Percentiles rank a stretch among this genome's conserved stretches.
Conservation (phyloP, 1,284 basidiomycete genomes). For the Ustilago loliicola region DNA sequence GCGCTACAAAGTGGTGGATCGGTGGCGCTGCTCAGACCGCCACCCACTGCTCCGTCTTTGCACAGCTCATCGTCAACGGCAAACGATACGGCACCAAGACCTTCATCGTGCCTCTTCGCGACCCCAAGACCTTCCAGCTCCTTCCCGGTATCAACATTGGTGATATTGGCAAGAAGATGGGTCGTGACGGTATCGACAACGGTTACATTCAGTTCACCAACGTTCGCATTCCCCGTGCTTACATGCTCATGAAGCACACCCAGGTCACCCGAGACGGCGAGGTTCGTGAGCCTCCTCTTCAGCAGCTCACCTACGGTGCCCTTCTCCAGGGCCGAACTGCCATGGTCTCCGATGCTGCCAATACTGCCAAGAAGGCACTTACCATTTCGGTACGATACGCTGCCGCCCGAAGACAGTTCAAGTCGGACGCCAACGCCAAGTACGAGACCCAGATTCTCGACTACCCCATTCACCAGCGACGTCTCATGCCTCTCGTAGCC, state of each 20-base stretch:
- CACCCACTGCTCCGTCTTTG: slow-evolving; percentile 76
- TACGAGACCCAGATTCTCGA: slow-evolving; percentile 75
- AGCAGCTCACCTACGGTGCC: slow-evolving; percentile 76
- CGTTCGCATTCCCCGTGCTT: slow-evolving; percentile 75
- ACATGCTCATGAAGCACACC: slow-evolving; percentile 77
- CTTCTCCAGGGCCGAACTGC: slow-evolving; percentile 74
- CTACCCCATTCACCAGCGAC: slow-evolving; percentile 76
- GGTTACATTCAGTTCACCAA: slow-evolving; percentile 75
- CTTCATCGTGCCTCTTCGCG: slow-evolving; percentile 71
- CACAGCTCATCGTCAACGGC: slow-evolving; percentile 74
- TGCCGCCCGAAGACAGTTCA: slow-evolving; percentile 75
- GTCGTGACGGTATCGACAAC: slow-evolving; percentile 74
- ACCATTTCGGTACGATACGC: slow-evolving; percentile 76
- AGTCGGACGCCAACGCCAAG: slow-evolving; percentile 63
- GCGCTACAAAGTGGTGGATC: slow-evolving; percentile 72
- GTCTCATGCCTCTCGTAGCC: slow-evolving; percentile 75
- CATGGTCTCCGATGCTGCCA: slow-evolving; percentile 75
- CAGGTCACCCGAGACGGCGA: slow-evolving; percentile 74
- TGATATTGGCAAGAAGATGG: slow-evolving; percentile 72
- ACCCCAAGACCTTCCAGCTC: slow-evolving; percentile 73
- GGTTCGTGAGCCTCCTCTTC: slow-evolving; percentile 73
- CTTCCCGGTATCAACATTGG: slow-evolving; percentile 76
- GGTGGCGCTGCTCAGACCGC: slow-evolving; percentile 76
- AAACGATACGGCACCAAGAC: slow-evolving; percentile 75
- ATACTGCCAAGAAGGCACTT: slow-evolving; percentile 74